These are phyloP conservation scores for Pseudogymnoascus sp. DNA, from an alignment of 2,329 filamentous ascomycete species.

Conservation along the genomic window DNA sequence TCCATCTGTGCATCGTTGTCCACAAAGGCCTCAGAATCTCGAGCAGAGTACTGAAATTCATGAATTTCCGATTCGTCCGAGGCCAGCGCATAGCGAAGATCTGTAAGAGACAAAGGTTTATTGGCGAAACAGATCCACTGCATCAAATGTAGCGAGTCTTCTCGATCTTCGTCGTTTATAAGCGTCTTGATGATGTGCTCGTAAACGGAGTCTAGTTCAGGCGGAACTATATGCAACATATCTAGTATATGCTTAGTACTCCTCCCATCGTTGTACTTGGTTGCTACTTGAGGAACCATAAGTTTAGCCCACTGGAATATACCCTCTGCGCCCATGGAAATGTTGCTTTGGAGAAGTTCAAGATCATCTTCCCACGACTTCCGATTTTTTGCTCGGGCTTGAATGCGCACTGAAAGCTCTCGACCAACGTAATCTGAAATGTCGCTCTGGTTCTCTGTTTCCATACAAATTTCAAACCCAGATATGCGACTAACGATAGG, in stretches of 20 bases:
- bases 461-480: slow-evolving; percentile 17
- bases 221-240: slow-evolving; percentile 11
- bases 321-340: slow-evolving; percentile 14
- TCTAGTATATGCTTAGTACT: neutral
- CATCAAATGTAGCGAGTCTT: slow-evolving; percentile 17
- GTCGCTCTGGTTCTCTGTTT: slow-evolving; percentile 18
- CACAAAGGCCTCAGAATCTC: slow-evolving; percentile 13
- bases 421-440: slow-evolving; percentile 13
- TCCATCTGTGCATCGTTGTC: slow-evolving; percentile 18
- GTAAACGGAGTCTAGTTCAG: too few relatives aligned
- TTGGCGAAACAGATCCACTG: slow-evolving; percentile 21
- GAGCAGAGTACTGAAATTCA: neutral
- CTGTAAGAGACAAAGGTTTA: slow-evolving; percentile 16
- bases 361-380: neutral
- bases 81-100: slow-evolving; percentile 19
- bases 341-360: neutral
- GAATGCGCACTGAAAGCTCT: neutral
- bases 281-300: slow-evolving; percentile 13
- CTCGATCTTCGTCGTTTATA: slow-evolving; percentile 5
- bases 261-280: slow-evolving; percentile 15
- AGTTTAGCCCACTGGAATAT: slow-evolving; percentile 20
- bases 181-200: neutral
- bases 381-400: neutral
- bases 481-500: neutral
- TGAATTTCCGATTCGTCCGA: slow-evolving; percentile 10